Evolutionary conservation across 495 filamentous ascomycete genomes (phyloP).

Genomic region (Sporormia fimetaria): DNA sequence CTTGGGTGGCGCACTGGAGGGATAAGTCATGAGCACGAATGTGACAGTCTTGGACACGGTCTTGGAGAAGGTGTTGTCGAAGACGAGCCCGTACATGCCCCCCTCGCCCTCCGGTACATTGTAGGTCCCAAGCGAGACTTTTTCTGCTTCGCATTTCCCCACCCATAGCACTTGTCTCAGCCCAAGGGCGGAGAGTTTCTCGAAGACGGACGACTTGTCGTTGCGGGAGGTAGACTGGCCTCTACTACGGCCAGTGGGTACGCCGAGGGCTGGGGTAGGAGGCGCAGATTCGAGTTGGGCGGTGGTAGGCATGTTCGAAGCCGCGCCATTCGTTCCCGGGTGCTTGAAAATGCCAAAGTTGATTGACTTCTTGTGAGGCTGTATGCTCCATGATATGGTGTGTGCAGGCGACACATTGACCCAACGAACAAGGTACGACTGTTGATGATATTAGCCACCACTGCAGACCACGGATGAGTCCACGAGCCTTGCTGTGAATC

Average conservation of each 20-base stretch:
- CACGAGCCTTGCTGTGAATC: constrained; percentile 85
- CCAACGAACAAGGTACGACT: constrained; percentile 98
- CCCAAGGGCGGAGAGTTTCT: constrained; percentile 74
- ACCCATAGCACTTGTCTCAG: constrained; percentile 79
- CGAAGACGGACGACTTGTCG: constrained; percentile 51
- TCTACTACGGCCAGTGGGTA: constrained; percentile 21
- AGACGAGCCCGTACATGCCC: constrained; percentile 92
- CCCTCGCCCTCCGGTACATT: constrained; percentile 60
- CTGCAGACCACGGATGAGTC: background rate
- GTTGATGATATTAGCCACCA: constrained; percentile 10
- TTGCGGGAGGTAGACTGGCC: constrained; percentile 34
- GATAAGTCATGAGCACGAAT: constrained; percentile 87
- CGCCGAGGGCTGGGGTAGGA: constrained; percentile 34
- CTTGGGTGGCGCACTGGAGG: constrained; percentile 70
- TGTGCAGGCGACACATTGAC: constrained; percentile 76
- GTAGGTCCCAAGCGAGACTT: constrained; percentile 83
- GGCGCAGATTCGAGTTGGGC: constrained; percentile 37
- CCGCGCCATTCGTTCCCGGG: constrained; percentile 50
- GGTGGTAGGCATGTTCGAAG: constrained; percentile 42
- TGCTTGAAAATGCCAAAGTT: constrained; percentile 98
- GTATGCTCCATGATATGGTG: constrained; percentile 94
- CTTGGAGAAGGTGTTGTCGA: constrained; percentile 98
- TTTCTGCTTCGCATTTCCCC: constrained; percentile 92
- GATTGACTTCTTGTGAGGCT: constrained; percentile 94
- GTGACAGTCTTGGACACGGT: constrained; percentile 88